Conservation (phyloP, 2,329 filamentous ascomycete species). For the Furcasterigmium furcatum region DNA sequence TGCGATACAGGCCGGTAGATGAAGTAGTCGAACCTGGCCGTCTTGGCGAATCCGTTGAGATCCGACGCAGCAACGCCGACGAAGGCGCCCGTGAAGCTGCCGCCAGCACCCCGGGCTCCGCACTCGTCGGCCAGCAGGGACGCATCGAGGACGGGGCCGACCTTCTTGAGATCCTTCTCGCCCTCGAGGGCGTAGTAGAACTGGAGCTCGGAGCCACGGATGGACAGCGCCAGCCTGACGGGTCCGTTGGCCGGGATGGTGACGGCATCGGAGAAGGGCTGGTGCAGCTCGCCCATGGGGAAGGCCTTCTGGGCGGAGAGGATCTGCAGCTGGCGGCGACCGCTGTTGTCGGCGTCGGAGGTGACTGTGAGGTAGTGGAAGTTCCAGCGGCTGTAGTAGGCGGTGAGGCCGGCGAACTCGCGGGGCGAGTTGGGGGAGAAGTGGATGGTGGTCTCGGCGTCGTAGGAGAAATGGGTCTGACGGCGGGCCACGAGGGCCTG, state of each 20-base stretch:
- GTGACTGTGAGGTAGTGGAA: slow-evolving; percentile 62
- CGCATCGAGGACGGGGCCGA: slow-evolving; percentile 56
- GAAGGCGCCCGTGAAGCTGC: slow-evolving; percentile 63
- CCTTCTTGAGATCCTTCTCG: slow-evolving; percentile 34
- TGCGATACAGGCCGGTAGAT: slow-evolving; percentile 45
- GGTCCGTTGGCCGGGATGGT: slow-evolving; percentile 51
- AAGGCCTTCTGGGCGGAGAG: slow-evolving; percentile 56
- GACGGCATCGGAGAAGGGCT: slow-evolving; percentile 38
- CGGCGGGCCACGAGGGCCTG: slow-evolving; percentile 52
- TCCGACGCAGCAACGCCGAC: slow-evolving; percentile 54
- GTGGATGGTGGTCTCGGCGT: slow-evolving; percentile 52
- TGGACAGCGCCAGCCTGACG: slow-evolving; percentile 45
- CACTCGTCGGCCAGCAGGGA: slow-evolving; percentile 61
- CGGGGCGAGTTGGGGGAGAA: slow-evolving; percentile 55
- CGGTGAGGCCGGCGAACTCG: slow-evolving; percentile 57
- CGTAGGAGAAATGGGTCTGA: slow-evolving; percentile 57
- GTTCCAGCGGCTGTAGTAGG: slow-evolving; percentile 63
- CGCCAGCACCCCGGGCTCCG: slow-evolving; percentile 56
- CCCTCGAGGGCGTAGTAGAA: slow-evolving; percentile 53
- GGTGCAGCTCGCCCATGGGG: slow-evolving; percentile 44
- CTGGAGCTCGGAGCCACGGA: slow-evolving; percentile 49
- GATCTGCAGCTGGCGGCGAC: slow-evolving; percentile 54
- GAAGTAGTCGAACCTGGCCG: slow-evolving; percentile 50
- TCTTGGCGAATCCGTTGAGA: slow-evolving; percentile 44
- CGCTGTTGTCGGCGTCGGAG: slow-evolving; percentile 49